Conservation (phyloP, 2,329 filamentous ascomycete genomes). For the Hysterium pulicare region DNA sequence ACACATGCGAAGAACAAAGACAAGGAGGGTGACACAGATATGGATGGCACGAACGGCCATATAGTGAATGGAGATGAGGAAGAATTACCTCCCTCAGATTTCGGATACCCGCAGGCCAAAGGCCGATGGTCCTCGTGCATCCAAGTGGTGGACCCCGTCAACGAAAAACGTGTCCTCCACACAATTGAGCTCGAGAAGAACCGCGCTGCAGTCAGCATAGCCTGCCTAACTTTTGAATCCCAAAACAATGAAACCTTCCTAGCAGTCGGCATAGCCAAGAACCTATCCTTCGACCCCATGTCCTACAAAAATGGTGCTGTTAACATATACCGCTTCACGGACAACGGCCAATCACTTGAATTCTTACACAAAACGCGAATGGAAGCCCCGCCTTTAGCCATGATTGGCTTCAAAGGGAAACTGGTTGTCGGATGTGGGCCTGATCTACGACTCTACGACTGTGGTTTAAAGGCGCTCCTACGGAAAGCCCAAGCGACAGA, state of each 20-base stretch:
- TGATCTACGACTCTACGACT: conserved; percentile 81
- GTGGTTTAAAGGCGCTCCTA: conserved; percentile 87
- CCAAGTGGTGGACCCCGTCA: conserved; percentile 80
- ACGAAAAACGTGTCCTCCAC: conserved; percentile 65
- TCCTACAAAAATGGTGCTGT: conserved; percentile 78
- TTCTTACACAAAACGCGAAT: conserved; percentile 97
- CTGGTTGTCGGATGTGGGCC: conserved; percentile 82
- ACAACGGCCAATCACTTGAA: conserved; percentile 82
- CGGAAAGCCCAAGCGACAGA: conserved; percentile 79
- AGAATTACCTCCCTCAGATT: conserved; percentile 72
- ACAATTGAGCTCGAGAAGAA: conserved; percentile 84
- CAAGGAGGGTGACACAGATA: conserved; percentile 37
- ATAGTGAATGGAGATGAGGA: conserved; percentile 28
- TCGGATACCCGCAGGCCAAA: conserved; percentile 79
- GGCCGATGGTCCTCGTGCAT: conserved; percentile 96
- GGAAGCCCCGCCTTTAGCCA: conserved; percentile 82
- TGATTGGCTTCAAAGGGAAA: conserved; percentile 88
- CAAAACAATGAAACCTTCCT: conserved; percentile 84
- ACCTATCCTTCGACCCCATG: conserved; percentile 75
- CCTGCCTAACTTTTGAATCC: conserved; percentile 79
- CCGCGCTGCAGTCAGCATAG: conserved; percentile 84
- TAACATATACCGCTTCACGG: conserved; percentile 85
- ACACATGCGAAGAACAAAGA: conserved; percentile 55
- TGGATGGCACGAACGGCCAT: conserved; percentile 5
- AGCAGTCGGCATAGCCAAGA: conserved; percentile 90